phyloP scores from a whole-genome alignment of 768 basidiomycete species.

The Leccinum rimulosum region DNA sequence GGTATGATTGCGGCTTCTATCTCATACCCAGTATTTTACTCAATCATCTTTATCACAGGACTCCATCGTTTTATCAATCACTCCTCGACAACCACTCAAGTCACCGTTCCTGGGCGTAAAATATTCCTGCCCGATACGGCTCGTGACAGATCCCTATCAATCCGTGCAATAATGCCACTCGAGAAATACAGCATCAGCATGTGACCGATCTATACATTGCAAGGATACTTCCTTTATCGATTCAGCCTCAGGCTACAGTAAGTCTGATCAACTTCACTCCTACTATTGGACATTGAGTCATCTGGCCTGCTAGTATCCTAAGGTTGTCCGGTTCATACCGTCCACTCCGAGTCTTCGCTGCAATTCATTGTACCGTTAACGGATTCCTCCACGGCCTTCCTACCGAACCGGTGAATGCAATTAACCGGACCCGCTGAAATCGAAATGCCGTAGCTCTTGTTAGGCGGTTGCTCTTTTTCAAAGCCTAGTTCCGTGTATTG shows the following conservation, averaged over 20 bases:
- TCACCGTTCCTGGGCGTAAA: conserved; percentile 37
- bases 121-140: conserved; percentile 49
- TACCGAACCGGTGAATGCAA: not conserved
- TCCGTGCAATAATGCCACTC: not conserved
- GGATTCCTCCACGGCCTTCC: not conserved
- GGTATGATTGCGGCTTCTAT: conserved; percentile 33
- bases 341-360: not conserved
- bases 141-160: conserved; percentile 59
- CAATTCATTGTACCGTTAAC: not conserved
- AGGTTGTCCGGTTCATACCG: not conserved
- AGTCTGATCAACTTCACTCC: not conserved
- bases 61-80: conserved; percentile 49
- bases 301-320: not conserved
- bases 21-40: not conserved
- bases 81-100: conserved; percentile 39
- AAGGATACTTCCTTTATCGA: not conserved
- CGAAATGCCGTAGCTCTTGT: not conserved
- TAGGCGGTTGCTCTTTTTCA: not conserved
- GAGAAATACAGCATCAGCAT: not conserved
- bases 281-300: not conserved
- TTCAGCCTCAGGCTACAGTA: not conserved
- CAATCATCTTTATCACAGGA: conserved; percentile 41
- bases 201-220: not conserved
- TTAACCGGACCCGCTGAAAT: not conserved
- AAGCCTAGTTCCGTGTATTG: not conserved